Conservation (phyloP, 345 rosid genomes). For the Camelina laxa region DNA sequence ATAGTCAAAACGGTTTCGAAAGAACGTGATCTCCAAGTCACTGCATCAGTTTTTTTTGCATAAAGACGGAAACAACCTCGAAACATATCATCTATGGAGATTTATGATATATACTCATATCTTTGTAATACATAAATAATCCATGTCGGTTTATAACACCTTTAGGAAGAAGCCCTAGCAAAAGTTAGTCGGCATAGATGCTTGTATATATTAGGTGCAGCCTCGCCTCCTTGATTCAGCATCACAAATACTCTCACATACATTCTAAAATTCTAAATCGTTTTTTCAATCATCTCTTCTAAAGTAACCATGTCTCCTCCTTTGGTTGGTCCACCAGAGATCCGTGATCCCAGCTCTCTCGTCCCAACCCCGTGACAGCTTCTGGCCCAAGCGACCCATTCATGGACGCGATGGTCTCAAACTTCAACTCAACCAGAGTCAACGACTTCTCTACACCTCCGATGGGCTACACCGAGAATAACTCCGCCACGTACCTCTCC, state of each 20-base stretch:
- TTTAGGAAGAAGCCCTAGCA: not conserved
- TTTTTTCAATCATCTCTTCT: not conserved
- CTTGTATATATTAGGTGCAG: not conserved
- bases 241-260: not conserved
- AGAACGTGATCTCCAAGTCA: slow-evolving; percentile 3
- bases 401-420: slow-evolving; percentile 47
- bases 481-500: slow-evolving; percentile 48
- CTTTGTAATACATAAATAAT: not conserved
- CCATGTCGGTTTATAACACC: not conserved
- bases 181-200: not conserved
- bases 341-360: slow-evolving; percentile 27
- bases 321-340: slow-evolving; percentile 57
- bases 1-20: not conserved
- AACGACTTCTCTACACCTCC: slow-evolving; percentile 9
- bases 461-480: slow-evolving; percentile 57
- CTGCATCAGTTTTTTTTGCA: not conserved
- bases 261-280: not conserved
- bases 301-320: slow-evolving; percentile 42
- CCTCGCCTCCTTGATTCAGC: not conserved
- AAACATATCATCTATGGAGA: not conserved
- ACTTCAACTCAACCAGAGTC: slow-evolving; percentile 43
- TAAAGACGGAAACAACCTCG: not conserved
- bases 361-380: not conserved
- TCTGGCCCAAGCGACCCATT: slow-evolving; percentile 39
- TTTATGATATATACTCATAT: not conserved